Conservation (phyloP, 306 rosid genomes). For the Citrullus mucosospermus region DNA sequence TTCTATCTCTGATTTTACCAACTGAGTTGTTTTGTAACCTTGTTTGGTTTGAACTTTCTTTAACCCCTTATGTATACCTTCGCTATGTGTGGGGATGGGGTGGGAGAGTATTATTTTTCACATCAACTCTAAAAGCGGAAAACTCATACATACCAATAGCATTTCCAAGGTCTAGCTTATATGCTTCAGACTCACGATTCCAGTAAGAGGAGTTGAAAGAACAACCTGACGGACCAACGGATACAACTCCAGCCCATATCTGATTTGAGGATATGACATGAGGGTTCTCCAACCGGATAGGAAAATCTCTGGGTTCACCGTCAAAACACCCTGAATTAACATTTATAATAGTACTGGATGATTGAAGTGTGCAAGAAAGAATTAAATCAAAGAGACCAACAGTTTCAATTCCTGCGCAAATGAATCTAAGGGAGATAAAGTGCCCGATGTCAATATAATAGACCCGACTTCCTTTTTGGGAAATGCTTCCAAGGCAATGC, state of each 20-base stretch:
- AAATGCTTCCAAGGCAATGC: conserved; percentile 84
- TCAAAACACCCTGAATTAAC: conserved; percentile 14
- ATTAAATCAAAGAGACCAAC: conserved; percentile 26
- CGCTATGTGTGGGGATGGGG: neutral
- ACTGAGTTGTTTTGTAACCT: neutral
- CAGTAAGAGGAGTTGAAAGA: conserved; percentile 84
- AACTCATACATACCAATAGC: conserved; percentile 53
- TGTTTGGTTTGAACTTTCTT: neutral
- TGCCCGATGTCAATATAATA: conserved; percentile 88
- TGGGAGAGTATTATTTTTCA: neutral
- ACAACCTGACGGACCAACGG: conserved; percentile 77
- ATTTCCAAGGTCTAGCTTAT: conserved; percentile 90
- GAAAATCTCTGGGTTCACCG: conserved; percentile 60
- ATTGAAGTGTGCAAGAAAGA: conserved; percentile 6
- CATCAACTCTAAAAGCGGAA: neutral
- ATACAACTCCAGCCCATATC: conserved; percentile 96
- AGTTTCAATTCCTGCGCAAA: conserved; percentile 79
- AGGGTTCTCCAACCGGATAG: conserved; percentile 81
- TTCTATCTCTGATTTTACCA: neutral
- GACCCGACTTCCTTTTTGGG: conserved; percentile 56
- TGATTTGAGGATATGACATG: conserved; percentile 83
- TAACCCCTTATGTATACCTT: neutral
- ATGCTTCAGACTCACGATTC: conserved; percentile 59
- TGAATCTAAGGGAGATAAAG: conserved; percentile 84
- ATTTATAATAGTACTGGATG: conserved; percentile 14